These are phyloP conservation scores for Pseudonitzschia multistriata DNA, from an alignment of 108 stramenopile genomes.

Conservation along the genomic window DNA sequence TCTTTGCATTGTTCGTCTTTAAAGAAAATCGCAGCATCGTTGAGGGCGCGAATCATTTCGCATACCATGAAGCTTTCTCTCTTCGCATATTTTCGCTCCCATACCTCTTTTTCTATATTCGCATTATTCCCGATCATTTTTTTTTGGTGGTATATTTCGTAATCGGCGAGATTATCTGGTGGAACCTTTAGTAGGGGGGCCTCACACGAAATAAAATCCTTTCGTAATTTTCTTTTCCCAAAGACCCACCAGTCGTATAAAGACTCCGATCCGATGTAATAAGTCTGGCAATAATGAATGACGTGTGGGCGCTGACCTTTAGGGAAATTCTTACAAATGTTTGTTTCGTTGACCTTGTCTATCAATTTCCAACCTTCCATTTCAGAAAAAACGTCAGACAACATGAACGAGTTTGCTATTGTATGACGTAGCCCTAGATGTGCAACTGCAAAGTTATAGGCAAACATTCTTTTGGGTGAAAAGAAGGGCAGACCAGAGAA, in stretches of 20 bases:
- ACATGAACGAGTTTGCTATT: conserved; percentile 66
- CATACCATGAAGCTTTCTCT: conserved; percentile 72
- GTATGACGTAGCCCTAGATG: conserved; percentile 63
- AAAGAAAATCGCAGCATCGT: conserved; percentile 74
- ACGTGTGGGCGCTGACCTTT: conserved; percentile 54
- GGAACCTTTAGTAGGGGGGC: conserved; percentile 64
- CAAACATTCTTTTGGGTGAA: conserved; percentile 67
- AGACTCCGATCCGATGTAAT: conserved; percentile 43
- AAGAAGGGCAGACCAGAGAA: not conserved
- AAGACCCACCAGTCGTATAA: conserved; percentile 43
- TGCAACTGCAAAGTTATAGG: conserved; percentile 82
- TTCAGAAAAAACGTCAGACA: conserved; percentile 50
- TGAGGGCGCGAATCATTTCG: conserved; percentile 62
- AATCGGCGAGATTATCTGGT: conserved; percentile 46
- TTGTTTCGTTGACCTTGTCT: conserved; percentile 33
- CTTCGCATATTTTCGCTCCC: conserved; percentile 36
- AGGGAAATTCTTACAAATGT: conserved; percentile 54
- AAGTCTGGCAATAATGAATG: conserved; percentile 82
- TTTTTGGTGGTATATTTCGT: conserved; percentile 42
- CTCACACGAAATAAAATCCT: conserved; percentile 72
- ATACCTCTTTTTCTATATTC: conserved; percentile 9
- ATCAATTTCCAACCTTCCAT: conserved; percentile 68
- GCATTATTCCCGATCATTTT: conserved; percentile 37
- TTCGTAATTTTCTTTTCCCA: conserved; percentile 72
- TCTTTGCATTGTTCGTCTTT: conserved; percentile 75